These are phyloP conservation scores for Papilionanthe hybrid DNA, from an alignment of 116 monocot species.

Conservation along the genomic window DNA sequence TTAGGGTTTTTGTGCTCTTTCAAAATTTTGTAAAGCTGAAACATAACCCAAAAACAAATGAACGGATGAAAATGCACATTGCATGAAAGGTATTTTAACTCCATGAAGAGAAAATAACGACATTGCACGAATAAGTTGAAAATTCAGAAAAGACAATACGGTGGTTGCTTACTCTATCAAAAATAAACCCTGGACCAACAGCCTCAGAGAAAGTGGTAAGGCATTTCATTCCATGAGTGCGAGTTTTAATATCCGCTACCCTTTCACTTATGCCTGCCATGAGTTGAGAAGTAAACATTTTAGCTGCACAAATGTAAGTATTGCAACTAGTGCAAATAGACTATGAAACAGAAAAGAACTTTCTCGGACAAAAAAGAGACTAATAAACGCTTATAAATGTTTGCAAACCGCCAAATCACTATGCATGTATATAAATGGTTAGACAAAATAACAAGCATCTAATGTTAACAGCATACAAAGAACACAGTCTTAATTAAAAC, in stretches of 20 bases:
- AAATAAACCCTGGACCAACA: slow-evolving; percentile 94
- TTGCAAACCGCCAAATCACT: background rate
- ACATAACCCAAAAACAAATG: background rate
- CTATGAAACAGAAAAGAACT: background rate
- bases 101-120: background rate
- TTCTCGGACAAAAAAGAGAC: background rate
- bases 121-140: background rate
- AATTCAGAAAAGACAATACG: background rate
- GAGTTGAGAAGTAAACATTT: too few species aligned
- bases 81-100: background rate
- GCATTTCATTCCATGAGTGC: slow-evolving; percentile 94
- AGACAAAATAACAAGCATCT: slow-evolving; percentile 5
- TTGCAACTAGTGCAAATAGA: background rate
- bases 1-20: slow-evolving; percentile 99
- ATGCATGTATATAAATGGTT: background rate
- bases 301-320: background rate
- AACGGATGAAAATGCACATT: background rate
- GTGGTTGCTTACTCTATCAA: slow-evolving; percentile 69
- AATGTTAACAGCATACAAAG: background rate
- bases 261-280: slow-evolving; percentile 79
- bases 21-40: slow-evolving; percentile 96
- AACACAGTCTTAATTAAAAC: background rate
- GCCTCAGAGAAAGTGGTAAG: slow-evolving; percentile 95
- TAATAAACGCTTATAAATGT: background rate
- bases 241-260: slow-evolving; percentile 98